Conservation (phyloP, 2,329 filamentous ascomycete species). For the Boeremia exigua region DNA sequence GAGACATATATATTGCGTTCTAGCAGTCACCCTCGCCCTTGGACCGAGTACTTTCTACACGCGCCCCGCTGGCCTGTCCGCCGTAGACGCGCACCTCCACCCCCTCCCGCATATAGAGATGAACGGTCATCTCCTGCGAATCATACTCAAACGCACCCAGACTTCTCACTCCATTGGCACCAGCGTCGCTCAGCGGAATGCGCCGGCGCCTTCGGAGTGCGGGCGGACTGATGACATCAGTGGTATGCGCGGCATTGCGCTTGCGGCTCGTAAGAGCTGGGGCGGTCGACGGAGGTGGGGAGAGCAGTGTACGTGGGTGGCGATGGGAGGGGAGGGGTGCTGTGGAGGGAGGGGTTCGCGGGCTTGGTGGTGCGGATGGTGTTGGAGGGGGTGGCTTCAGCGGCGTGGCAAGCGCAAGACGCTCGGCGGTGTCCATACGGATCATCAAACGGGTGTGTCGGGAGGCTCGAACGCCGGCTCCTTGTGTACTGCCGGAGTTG, state of each 20-base stretch:
- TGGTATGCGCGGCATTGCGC: neutral
- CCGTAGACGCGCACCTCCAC: conserved; percentile 1
- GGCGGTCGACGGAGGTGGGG: neutral
- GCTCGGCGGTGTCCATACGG: conserved; percentile 29
- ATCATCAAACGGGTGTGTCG: conserved; percentile 25
- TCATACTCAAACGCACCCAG: neutral
- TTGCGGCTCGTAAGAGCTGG: neutral
- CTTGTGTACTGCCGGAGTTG: conserved; percentile 32
- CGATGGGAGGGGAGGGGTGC: neutral
- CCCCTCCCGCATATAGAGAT: neutral
- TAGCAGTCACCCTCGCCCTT: no score
- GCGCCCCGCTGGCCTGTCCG: neutral
- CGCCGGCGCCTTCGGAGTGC: neutral
- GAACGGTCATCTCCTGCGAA: neutral
- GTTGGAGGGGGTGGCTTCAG: neutral
- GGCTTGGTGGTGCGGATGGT: neutral
- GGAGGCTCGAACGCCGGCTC: conserved; percentile 26
- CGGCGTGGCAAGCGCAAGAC: conserved; percentile 4
- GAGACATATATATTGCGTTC: no score
- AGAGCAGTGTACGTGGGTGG: neutral
- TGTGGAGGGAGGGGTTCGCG: neutral
- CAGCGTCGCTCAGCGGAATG: neutral
- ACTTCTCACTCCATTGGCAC: neutral
- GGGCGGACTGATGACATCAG: neutral
- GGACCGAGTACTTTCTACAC: no score